Conservation (phyloP, 2,329 filamentous ascomycete genomes). For the Fusarium dimerum region DNA sequence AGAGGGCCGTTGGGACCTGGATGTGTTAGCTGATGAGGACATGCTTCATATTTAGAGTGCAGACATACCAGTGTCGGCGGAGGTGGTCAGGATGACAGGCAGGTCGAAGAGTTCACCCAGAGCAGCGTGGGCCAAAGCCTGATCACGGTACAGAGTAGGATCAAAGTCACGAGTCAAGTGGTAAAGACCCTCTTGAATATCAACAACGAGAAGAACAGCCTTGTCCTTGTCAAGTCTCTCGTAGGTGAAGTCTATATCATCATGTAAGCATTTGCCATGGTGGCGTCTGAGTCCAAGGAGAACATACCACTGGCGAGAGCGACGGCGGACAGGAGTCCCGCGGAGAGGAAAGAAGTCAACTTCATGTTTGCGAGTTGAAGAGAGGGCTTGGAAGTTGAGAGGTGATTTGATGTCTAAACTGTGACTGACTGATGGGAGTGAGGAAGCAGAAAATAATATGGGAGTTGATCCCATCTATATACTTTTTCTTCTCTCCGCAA, state of each 20-base stretch:
- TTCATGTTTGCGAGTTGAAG: slow-evolving; percentile 19
- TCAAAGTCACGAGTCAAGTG: slow-evolving; percentile 64
- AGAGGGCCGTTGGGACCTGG: slow-evolving; percentile 70
- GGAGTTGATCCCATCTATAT: slow-evolving; percentile 14
- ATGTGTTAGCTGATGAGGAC: background rate
- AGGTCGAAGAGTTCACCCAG: slow-evolving; percentile 67
- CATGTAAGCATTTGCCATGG: background rate
- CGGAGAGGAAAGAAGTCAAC: slow-evolving; percentile 16
- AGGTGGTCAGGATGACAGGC: slow-evolving; percentile 71
- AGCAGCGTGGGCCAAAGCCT: slow-evolving; percentile 67
- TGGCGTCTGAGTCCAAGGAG: background rate
- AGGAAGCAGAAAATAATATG: background rate
- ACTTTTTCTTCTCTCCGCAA: background rate
- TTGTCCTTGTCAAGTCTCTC: slow-evolving; percentile 30
- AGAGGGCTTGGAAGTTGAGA: background rate
- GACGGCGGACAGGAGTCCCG: slow-evolving; percentile 12
- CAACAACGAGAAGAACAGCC: slow-evolving; percentile 37
- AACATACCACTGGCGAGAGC: slow-evolving; percentile 12
- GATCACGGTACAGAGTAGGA: slow-evolving; percentile 63
- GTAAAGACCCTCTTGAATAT: slow-evolving; percentile 40
- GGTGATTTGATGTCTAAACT: background rate
- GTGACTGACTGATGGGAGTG: background rate
- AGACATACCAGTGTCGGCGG: slow-evolving; percentile 50
- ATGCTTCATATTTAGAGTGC: too few species aligned
- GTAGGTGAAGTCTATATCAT: slow-evolving; percentile 16